Conservation (phyloP, 2,329 filamentous ascomycete genomes). For the Sporothrix globosa region DNA sequence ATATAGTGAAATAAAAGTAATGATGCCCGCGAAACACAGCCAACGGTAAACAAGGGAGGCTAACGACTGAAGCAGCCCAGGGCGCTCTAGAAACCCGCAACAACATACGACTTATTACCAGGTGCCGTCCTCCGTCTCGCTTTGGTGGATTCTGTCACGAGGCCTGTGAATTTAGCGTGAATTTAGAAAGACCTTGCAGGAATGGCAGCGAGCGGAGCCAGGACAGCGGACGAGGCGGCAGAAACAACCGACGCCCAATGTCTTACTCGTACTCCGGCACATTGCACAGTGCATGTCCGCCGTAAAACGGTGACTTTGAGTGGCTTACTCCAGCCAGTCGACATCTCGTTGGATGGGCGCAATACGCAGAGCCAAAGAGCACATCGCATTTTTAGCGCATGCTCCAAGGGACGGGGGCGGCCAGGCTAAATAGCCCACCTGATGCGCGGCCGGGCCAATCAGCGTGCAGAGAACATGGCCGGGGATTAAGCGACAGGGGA, state of each 20-base stretch:
- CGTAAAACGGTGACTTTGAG: neutral
- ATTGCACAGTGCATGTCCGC: conserved; percentile 1
- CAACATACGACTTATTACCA: neutral
- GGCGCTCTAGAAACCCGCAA: conserved; percentile 1
- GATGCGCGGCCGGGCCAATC: conserved; percentile 2
- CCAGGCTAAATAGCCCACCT: conserved; percentile 24
- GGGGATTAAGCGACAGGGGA: conserved; percentile 11
- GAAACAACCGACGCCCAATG: neutral
- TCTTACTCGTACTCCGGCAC: conserved; percentile 5
- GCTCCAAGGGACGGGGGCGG: conserved; percentile 1
- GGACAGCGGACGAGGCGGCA: neutral
- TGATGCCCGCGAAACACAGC: neutral
- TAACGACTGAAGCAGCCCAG: neutral
- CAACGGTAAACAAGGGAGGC: conserved; percentile 17
- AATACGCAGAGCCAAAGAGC: neutral
- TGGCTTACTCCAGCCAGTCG: conserved; percentile 16
- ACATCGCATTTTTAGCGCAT: neutral
- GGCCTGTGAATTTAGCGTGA: conserved; percentile 20
- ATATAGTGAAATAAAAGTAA: neutral
- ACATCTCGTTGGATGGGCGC: conserved; percentile 6
- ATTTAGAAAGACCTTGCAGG: too few relatives aligned
- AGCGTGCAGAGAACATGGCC: neutral
- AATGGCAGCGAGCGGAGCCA: neutral
- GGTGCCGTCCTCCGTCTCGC: conserved; percentile 17
- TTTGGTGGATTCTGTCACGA: conserved; percentile 26